phyloP scores from a whole-genome alignment of 1,139 yeast species.

The Dujonia santamariae region DNA sequence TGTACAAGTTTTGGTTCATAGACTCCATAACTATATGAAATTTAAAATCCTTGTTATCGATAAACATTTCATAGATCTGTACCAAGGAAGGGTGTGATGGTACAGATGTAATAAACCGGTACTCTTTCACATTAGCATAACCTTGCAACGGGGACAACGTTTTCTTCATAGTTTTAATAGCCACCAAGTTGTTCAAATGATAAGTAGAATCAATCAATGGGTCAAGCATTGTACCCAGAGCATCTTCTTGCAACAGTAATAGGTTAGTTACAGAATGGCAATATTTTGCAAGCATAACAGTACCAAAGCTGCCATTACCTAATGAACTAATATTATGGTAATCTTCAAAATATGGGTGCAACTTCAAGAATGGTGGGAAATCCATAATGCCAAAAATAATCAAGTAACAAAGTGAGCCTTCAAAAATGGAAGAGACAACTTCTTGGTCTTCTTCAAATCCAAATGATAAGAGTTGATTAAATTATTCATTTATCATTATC shows the following conservation, averaged over 20 bases:
- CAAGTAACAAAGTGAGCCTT: too few relatives aligned
- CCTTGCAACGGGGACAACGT: slow-evolving; percentile 49
- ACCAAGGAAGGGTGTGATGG: slow-evolving; percentile 73
- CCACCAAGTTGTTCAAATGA: slow-evolving; percentile 52
- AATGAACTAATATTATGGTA: slow-evolving; percentile 52
- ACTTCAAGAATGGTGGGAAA: background rate
- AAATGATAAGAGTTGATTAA: too few relatives aligned
- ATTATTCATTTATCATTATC: too few relatives aligned
- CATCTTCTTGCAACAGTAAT: slow-evolving; percentile 7
- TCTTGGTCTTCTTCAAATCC: too few relatives aligned
- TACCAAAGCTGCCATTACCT: slow-evolving; percentile 81
- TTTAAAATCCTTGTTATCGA: slow-evolving; percentile 55
- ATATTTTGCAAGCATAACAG: slow-evolving; percentile 60
- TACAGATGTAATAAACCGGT: slow-evolving; percentile 64
- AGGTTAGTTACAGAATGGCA: slow-evolving; percentile 1
- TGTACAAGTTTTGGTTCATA: slow-evolving; percentile 77
- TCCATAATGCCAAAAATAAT: too few relatives aligned
- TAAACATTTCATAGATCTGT: slow-evolving; percentile 72
- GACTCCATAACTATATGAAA: slow-evolving; percentile 87
- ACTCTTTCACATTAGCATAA: slow-evolving; percentile 68
- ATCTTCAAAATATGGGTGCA: slow-evolving; percentile 39
- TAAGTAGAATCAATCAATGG: slow-evolving; percentile 33
- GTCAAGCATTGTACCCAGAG: slow-evolving; percentile 47
- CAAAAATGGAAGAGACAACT: too few relatives aligned
- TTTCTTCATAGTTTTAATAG: slow-evolving; percentile 77